Evolutionary conservation across 2,329 filamentous ascomycete genomes (phyloP).

Genomic region (Cadophora luteo-olivacea): DNA sequence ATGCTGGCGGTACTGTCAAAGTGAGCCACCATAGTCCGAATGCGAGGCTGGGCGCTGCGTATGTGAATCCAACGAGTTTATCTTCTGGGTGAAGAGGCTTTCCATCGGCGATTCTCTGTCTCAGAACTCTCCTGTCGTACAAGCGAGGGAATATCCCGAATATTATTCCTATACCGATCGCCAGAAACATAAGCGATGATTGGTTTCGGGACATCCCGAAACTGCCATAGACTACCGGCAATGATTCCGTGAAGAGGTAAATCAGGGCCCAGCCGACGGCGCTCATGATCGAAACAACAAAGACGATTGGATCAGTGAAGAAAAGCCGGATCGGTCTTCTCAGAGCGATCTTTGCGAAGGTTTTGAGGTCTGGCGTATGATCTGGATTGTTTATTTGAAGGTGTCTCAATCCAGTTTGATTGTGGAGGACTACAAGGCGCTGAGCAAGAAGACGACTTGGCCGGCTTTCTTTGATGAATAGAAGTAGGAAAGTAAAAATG

Average conservation of each 20-base stretch:
- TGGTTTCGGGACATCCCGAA: slow-evolving; percentile 45
- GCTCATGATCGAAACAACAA: slow-evolving; percentile 51
- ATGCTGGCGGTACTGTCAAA: slow-evolving; percentile 53
- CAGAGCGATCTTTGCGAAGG: slow-evolving; percentile 49
- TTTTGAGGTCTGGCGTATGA: slow-evolving; percentile 46
- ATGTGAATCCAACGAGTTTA: slow-evolving; percentile 54
- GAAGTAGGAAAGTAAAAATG: slow-evolving; percentile 45
- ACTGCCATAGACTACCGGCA: slow-evolving; percentile 49
- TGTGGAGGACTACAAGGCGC: slow-evolving; percentile 40
- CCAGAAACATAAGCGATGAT: slow-evolving; percentile 50
- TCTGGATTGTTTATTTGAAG: slow-evolving; percentile 48
- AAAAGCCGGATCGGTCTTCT: slow-evolving; percentile 51
- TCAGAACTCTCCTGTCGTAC: slow-evolving; percentile 48
- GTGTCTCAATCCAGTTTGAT: slow-evolving; percentile 37
- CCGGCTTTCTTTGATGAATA: slow-evolving; percentile 52
- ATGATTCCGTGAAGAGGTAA: slow-evolving; percentile 55
- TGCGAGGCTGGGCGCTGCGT: slow-evolving; percentile 52
- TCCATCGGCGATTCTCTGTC: slow-evolving; percentile 28
- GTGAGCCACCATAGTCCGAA: slow-evolving; percentile 54
- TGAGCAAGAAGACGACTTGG: slow-evolving; percentile 50
- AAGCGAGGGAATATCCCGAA: slow-evolving; percentile 52
- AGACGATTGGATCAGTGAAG: slow-evolving; percentile 54
- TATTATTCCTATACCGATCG: slow-evolving; percentile 49
- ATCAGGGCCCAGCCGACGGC: slow-evolving; percentile 53
- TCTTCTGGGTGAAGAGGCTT: slow-evolving; percentile 50